These are phyloP conservation scores for Mortierella sp. DNA, from an alignment of 371 early-diverging fungal species.

Conservation along the genomic window DNA sequence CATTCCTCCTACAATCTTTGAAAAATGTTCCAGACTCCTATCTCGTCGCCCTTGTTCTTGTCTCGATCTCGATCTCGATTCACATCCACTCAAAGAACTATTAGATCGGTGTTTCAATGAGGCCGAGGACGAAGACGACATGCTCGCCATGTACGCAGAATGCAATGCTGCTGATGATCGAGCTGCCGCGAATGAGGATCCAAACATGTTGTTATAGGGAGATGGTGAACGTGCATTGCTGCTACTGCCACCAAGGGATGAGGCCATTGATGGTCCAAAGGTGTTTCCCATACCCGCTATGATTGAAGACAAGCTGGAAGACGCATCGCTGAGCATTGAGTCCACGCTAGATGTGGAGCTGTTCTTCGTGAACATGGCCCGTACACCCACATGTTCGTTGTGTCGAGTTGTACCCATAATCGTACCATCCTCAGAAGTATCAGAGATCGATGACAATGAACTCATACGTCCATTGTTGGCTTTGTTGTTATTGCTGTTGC, in stretches of 20 bases:
- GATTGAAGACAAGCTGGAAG: slow-evolving; percentile 3
- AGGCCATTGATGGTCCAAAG: slow-evolving; percentile 26
- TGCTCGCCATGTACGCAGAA: slow-evolving; percentile 39
- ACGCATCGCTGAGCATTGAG: slow-evolving; percentile 33
- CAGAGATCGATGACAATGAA: slow-evolving; percentile 18
- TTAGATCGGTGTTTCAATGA: slow-evolving; percentile 15
- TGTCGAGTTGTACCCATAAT: slow-evolving; percentile 17
- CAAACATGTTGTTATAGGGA: slow-evolving; percentile 40
- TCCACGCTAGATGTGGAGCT: slow-evolving; percentile 46
- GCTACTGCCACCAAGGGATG: slow-evolving; percentile 16
- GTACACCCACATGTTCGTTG: not conserved
- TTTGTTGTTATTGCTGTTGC: not conserved
- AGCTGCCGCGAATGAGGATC: slow-evolving; percentile 42
- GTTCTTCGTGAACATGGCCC: slow-evolving; percentile 8
- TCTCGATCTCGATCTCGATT: not conserved
- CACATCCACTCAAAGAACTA: slow-evolving; percentile 18
- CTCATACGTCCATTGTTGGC: slow-evolving; percentile 8
- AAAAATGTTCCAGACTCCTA: slow-evolving; percentile 13
- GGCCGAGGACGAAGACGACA: slow-evolving; percentile 38
- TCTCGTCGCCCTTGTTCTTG: not conserved
- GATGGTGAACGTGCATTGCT: slow-evolving; percentile 32
- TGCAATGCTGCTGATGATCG: slow-evolving; percentile 50
- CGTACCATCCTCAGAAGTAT: slow-evolving; percentile 34
- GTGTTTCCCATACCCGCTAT: not conserved
- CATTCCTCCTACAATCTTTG: slow-evolving; percentile 13